Base-by-base conservation (phyloP, 1,139 yeast genomes). In the Pneumocystis sp. region DNA sequence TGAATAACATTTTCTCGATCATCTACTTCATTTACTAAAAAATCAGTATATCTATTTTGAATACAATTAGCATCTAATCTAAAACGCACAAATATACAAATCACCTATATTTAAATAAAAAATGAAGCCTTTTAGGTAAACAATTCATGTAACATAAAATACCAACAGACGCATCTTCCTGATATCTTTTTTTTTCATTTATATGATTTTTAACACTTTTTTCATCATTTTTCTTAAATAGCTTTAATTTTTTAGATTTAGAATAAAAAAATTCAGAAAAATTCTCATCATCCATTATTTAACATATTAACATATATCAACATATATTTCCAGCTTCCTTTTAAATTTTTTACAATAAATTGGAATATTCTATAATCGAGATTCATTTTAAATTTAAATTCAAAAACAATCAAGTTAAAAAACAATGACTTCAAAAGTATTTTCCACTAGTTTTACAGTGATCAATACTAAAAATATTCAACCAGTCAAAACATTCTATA, bases 21-120 rank as follows among this genome's bases (percentile, higher is more conserved):
- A 67, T 81, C 86, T 67, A 93, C 86, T 75, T 95, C 98, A 74
- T 90, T 89, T 61, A 93, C 98, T 73, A 89, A 81, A 74, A 95
- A 95, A 74, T 93, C 98, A n/a, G 96, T 85, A 76, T 90, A 90
- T 69, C 96, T 39, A 17, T 25, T 62, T 65, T 65, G 10, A 40
- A 40, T 15, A 65, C 35, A n/a, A 63, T 61, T 25, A 40, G 12
- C 19, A 25, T 40, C 17, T 1, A 17, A 25, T 40, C 17, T 1
- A 17, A 12, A 25, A 15, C 3, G 6, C 29, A 25, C 17, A 12
- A 2, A 21, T 25, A 50, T 10, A 44, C 6, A 2, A 25, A 50
- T 10, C 2, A 50, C 57, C 57, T 21, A 5, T 21, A 25, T 50
- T 50, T 50, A 50, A 50, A 50, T 3, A 50, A 1, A 50, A 50